Evolutionary conservation across 345 rosid genomes (phyloP).

Genomic region (Diplotaxis tenuifolia): DNA sequence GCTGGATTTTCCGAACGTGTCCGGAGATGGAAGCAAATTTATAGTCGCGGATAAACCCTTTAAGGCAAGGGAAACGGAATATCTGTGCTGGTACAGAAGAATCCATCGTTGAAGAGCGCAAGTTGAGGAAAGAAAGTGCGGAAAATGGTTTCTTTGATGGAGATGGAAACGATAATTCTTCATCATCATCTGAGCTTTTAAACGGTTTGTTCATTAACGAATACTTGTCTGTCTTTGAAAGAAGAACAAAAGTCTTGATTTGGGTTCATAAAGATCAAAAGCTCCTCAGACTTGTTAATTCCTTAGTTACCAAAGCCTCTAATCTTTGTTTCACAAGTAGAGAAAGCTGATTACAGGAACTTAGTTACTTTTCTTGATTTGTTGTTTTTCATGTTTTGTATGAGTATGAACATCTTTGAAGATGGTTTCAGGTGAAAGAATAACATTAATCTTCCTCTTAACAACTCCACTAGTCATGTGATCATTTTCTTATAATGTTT

Average conservation of each 20-base stretch:
- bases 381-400: not conserved
- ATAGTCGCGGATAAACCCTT: conserved; percentile 69
- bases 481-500: not conserved
- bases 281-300: not conserved
- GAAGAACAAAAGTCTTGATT: not conserved
- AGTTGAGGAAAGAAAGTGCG: conserved; percentile 56
- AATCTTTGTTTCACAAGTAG: conserved; percentile 3
- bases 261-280: not conserved
- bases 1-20: conserved; percentile 88
- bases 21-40: conserved; percentile 83
- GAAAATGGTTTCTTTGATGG: conserved; percentile 66
- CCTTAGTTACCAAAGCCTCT: not conserved
- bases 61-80: conserved; percentile 52
- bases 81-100: conserved; percentile 66
- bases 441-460: not conserved
- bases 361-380: not conserved
- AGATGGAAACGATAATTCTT: conserved; percentile 36
- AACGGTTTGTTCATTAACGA: conserved; percentile 54
- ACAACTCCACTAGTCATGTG: not conserved
- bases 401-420: not conserved
- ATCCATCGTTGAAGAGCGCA: conserved; percentile 61
- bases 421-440: conserved; percentile 1
- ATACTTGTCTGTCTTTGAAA: not conserved
- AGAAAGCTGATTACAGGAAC: not conserved
- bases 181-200: conserved; percentile 57